Percentiles rank a stretch among this genome's conserved stretches.
Evolutionary conservation across 1,139 yeast species (phyloP).

Genomic region (Kurtzmaniella quercitrusa): DNA sequence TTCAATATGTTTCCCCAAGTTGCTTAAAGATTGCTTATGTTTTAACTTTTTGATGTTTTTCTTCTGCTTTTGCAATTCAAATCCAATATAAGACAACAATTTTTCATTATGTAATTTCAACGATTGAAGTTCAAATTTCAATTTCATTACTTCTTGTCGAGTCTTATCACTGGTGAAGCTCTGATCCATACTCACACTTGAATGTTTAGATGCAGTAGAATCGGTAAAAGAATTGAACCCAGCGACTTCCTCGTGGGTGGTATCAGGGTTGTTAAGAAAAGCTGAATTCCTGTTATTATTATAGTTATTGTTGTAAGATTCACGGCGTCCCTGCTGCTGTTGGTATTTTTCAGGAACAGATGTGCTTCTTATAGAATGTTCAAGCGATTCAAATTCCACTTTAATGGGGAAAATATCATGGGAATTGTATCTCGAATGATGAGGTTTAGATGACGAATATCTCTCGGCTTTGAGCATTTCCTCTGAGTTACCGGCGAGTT

Average conservation of each 20-base stretch:
- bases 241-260: neutral
- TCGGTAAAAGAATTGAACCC: slow-evolving; percentile 1
- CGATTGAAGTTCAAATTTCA: slow-evolving; percentile 52
- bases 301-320: neutral
- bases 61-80: slow-evolving; percentile 49
- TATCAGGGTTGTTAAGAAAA: slow-evolving; percentile 13
- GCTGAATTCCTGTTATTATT: slow-evolving; percentile 18
- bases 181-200: slow-evolving; percentile 32
- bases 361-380: slow-evolving; percentile 19
- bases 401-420: slow-evolving; percentile 43
- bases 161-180: slow-evolving; percentile 32
- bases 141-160: slow-evolving; percentile 47
- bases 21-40: slow-evolving; percentile 29
- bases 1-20: slow-evolving; percentile 28
- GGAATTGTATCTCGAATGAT: slow-evolving; percentile 39
- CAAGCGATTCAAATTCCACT: slow-evolving; percentile 38
- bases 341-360: slow-evolving; percentile 26
- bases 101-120: slow-evolving; percentile 54
- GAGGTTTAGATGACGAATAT: slow-evolving; percentile 28
- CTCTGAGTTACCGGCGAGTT: slow-evolving; percentile 21
- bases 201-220: slow-evolving; percentile 30
- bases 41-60: slow-evolving; percentile 38
- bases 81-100: slow-evolving; percentile 53
- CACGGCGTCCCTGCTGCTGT: slow-evolving; percentile 4
- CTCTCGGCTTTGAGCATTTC: slow-evolving; percentile 16